Conservation (phyloP, 2,329 filamentous ascomycete species). For the Colletotrichum sp. region DNA sequence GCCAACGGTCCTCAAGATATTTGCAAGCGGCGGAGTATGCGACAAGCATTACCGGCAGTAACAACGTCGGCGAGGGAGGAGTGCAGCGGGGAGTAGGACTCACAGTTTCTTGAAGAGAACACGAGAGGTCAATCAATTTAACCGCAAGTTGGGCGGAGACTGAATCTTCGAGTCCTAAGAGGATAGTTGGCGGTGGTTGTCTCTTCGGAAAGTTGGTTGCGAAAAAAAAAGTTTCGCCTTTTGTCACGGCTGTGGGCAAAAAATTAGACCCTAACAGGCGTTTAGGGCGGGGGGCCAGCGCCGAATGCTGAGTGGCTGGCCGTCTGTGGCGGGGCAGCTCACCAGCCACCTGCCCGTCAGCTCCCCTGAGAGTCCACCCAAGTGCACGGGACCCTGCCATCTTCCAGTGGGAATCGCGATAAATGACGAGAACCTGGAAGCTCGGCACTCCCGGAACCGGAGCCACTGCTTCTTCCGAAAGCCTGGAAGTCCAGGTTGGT, state of each 20-base stretch:
- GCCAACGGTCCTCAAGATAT: conserved; percentile 24
- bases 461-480: neutral
- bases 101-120: conserved; percentile 59
- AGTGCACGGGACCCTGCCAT: neutral
- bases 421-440: neutral
- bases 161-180: conserved; percentile 92
- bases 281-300: conserved; percentile 10
- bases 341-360: neutral
- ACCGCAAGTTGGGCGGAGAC: conserved; percentile 98
- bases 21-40: neutral
- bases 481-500: neutral
- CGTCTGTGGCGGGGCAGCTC: neutral
- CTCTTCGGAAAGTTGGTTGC: conserved; percentile 19
- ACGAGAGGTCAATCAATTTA: conserved; percentile 99
- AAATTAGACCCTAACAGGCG: conserved; percentile 19
- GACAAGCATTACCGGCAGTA: neutral
- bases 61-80: neutral
- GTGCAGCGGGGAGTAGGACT: conserved; percentile 30
- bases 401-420: neutral
- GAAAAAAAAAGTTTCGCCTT: conserved; percentile 31
- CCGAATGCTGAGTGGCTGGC: neutral
- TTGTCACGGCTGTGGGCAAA: conserved; percentile 21
- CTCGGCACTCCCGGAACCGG: conserved; percentile 8
- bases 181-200: conserved; percentile 23
- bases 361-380: neutral